Base-by-base conservation (phyloP, 2,329 filamentous ascomycete genomes). In the Juglanconis oblonga region DNA sequence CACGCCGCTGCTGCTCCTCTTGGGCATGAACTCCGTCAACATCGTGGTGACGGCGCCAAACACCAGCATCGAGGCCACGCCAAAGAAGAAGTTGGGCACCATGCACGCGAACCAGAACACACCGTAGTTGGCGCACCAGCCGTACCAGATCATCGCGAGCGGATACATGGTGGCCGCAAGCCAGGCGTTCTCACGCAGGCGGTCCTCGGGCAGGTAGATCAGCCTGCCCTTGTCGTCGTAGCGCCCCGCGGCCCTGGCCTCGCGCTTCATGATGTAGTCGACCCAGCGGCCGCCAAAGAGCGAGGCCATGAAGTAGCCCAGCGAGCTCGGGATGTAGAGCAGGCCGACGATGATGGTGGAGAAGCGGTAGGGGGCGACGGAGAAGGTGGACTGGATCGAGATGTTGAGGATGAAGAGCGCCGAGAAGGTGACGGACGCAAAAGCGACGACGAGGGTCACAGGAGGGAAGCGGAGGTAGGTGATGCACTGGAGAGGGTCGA, bases 141-240 rank as follows among this genome's bases (percentile, higher is more conserved):
- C 90, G 68, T 89, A 92, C 77, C 86, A 86, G 31, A 93, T 76
- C 61, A 93, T 70, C 0, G 85, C 86, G 0, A 79, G 77, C 0
- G 90, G 90, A 65, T 87, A 92, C 53, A 91, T 67, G 3, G 86
- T 77, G 0, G 87, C 87, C 3, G 88, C 88, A 0, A 93, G 73
- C 88, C 88, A 94, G 3, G 89, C 88, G 69, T 96, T 95, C 70
- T 94, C 89, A 48, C 87, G 81, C 84, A 95, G 90, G 11, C 91
- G 83, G 71, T 96, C 91, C 73, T 95, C 91, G 0, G 91, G 91
- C 2, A 85, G 78, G 68, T 86, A 89, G 9, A 91, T 76, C 24
- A 91, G 77, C 61, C 81, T 82, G 13, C 90, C 90, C 42, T 83
- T 73, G 40, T 81, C 81, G 65, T 91, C 89, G 67, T 87, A 89